Base-by-base conservation (phyloP, 768 basidiomycete genomes). In the Strobilomyces dryophilus region DNA sequence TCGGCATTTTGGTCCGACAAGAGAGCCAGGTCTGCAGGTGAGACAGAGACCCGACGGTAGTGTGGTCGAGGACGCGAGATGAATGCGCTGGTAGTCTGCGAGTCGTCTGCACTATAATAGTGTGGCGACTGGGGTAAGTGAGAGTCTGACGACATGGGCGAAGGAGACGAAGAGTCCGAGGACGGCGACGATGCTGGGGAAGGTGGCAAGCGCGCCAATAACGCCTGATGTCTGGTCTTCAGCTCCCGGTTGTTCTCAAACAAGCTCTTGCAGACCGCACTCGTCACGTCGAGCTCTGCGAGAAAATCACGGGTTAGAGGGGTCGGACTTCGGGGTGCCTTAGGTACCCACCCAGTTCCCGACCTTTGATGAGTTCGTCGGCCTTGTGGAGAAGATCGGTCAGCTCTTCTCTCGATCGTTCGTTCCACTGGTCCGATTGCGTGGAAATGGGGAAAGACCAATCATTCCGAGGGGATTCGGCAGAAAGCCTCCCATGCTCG, bases 1-100 rank as follows among this genome's bases (percentile, higher is more conserved):
- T 93, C 89, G 0, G 84, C 82, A 61, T 94, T 94, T 70, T 94
- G 90, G 62, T 90, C 87, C 1, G 87, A 80, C 40, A 93, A 80
- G 8, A 79, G 74, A 3, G 83, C 80, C 26, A 93, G 76, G 53
- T 91, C 89, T 15, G 78, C 71, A 2, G 83, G 82, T 4, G 85
- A 82, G 50, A 88, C 79, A 42, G 87, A 83, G 41, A 87, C 77
- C 46, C 79, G 76, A 37, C 64, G 61, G 39, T 53, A 58, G 49
- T 62, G 67, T 52, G 48, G 43, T 69, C 60, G 46, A 61, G 60
- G n/a, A 56, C 64, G 56, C 47, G 65, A n/a, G 59, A 64, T 26
- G 26, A 51, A 58, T 20, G 55, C 17, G 44, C 45, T 57, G 9
- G 61, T 18, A 15, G 59, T 61, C 24, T 54, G 57, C 53, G 66